These are phyloP conservation scores for Carex parvula DNA, from an alignment of 176 grass and related monocot genomes.

Conservation along the genomic window DNA sequence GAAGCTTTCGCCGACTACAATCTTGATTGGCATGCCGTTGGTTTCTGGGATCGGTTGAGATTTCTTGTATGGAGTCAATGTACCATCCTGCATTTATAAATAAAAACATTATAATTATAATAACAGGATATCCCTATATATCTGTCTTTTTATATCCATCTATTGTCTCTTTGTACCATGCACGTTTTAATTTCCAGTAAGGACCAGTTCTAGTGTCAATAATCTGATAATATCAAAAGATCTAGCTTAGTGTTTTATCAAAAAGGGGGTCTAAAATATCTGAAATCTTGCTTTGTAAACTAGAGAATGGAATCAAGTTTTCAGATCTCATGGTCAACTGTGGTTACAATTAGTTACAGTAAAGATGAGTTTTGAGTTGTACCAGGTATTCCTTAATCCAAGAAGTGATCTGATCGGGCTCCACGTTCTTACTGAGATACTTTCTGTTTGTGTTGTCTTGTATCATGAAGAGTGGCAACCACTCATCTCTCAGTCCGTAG, in stretches of 20 bases:
- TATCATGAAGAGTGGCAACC: conserved; percentile 61
- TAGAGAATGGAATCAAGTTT: background rate
- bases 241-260: background rate
- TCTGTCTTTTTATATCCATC: conserved; percentile 13
- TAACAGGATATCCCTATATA: conserved; percentile 4
- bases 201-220: background rate
- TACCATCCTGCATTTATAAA: conserved; percentile 63
- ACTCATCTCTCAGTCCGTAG: conserved; percentile 70
- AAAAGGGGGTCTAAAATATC: background rate
- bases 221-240: conserved; percentile 8
- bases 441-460: conserved; percentile 44
- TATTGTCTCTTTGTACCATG: background rate
- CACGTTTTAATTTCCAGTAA: background rate
- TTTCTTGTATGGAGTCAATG: conserved; percentile 56
- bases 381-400: conserved; percentile 83
- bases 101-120: background rate
- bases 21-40: conserved; percentile 69
- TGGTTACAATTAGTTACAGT: background rate
- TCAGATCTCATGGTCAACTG: background rate
- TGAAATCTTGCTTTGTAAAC: background rate
- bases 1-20: conserved; percentile 63
- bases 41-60: conserved; percentile 73
- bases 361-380: conserved; percentile 19
- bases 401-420: conserved; percentile 61
- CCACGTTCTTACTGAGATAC: conserved; percentile 69